Percentiles rank a stretch among this genome's conserved stretches.
phyloP scores from a whole-genome alignment of 2,329 filamentous ascomycete species.

The Aphanocladium album region DNA sequence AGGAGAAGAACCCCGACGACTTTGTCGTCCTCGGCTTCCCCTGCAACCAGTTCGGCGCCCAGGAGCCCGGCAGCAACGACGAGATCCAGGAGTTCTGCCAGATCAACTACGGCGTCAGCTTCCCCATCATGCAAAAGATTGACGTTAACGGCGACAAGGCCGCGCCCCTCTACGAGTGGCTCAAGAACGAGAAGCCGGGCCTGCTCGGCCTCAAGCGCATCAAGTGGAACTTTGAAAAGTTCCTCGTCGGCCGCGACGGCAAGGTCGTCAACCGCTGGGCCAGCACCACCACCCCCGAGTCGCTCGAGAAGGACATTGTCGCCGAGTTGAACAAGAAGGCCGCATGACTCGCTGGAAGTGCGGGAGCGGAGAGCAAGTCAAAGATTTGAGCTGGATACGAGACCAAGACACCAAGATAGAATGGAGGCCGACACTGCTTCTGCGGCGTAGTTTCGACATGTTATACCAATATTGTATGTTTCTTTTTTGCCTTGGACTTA shows the following conservation, averaged over 20 bases:
- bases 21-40: conserved; percentile 93
- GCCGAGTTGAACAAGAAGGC: conserved; percentile 61
- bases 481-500: neutral
- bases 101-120: conserved; percentile 85
- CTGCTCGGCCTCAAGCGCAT: conserved; percentile 82
- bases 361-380: neutral
- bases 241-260: conserved; percentile 80
- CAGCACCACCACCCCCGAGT: conserved; percentile 80
- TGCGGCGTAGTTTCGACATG: neutral
- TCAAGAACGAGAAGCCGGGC: conserved; percentile 70
- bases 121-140: conserved; percentile 86
- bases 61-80: conserved; percentile 81
- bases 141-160: conserved; percentile 88
- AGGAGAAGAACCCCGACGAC: conserved; percentile 62
- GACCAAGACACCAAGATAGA: too few relatives aligned
- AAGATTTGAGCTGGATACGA: neutral
- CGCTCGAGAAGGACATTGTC: conserved; percentile 68
- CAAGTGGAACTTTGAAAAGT: conserved; percentile 99
- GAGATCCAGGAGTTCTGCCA: conserved; percentile 83
- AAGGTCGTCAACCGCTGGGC: conserved; percentile 83
- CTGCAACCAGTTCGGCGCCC: conserved; percentile 93
- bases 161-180: conserved; percentile 73
- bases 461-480: neutral
- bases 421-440: neutral
- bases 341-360: neutral